A percentile compares a stretch with the other conserved stretches of the same genome.
These are phyloP conservation scores for Hippophae rhamnoides DNA, from an alignment of 306 rosid species.

Conservation along the genomic window DNA sequence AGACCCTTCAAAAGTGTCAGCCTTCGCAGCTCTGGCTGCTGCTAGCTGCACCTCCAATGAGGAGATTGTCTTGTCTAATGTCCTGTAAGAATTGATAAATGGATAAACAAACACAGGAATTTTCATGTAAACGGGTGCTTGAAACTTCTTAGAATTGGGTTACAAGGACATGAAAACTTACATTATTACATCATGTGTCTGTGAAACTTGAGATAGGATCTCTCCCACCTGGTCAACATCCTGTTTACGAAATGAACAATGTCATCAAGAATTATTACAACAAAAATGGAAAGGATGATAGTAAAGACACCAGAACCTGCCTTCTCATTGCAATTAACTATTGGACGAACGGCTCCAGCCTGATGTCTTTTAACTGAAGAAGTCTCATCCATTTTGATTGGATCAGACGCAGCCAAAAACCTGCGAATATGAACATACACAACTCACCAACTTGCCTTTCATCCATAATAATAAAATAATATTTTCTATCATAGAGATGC, in stretches of 20 bases:
- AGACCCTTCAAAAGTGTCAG: conserved; percentile 27
- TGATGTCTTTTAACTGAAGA: conserved; percentile 24
- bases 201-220: conserved; percentile 44
- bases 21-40: conserved; percentile 43
- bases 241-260: conserved; percentile 21
- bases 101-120: no score
- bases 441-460: not conserved
- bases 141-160: not conserved
- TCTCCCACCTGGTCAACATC: conserved; percentile 31
- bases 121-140: not conserved
- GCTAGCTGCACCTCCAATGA: conserved; percentile 55
- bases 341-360: conserved; percentile 19
- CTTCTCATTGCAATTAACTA: conserved; percentile 39
- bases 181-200: conserved; percentile 49
- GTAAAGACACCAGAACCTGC: conserved; percentile 20
- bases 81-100: conserved; percentile 21
- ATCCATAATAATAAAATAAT: not conserved
- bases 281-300: conserved; percentile 3
- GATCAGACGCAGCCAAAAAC: conserved; percentile 30
- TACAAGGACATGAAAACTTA: conserved; percentile 7
- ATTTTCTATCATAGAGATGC: not conserved
- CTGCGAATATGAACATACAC: conserved; percentile 16
- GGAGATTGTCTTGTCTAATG: conserved; percentile 47
- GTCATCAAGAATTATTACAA: conserved; percentile 5
- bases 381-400: conserved; percentile 27